Conservation (phyloP, 2,329 filamentous ascomycete genomes). For the Grosmannia penicillata region DNA sequence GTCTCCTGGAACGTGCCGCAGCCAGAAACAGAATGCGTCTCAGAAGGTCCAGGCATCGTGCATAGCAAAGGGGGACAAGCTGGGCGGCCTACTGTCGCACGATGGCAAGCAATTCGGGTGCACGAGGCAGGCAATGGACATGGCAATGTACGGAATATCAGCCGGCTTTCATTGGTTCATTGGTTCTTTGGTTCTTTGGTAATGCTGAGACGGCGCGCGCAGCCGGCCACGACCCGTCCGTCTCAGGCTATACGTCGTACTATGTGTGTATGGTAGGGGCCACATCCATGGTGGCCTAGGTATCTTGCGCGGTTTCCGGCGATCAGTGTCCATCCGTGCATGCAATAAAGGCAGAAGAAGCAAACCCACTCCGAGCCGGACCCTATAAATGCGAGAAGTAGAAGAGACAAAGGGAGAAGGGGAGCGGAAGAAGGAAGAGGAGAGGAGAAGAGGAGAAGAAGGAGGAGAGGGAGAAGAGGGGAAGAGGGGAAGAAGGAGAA, state of each 20-base stretch:
- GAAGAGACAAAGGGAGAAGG: conserved; percentile 1
- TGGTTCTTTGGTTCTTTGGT: too few relatives aligned
- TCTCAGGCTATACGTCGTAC: too few relatives aligned
- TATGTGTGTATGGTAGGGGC: too few relatives aligned
- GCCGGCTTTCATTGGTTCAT: too few relatives aligned
- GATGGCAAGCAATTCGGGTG: too few relatives aligned
- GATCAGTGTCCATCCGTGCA: neutral
- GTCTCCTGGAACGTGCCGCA: too few relatives aligned
- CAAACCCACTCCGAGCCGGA: neutral
- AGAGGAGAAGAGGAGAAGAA: neutral
- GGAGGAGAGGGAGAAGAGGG: too few relatives aligned
- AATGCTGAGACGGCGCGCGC: too few relatives aligned
- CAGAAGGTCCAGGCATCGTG: neutral
- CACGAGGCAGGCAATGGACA: too few relatives aligned
- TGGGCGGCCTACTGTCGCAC: neutral
- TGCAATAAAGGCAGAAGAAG: neutral
- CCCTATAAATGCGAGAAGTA: neutral
- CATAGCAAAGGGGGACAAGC: neutral
- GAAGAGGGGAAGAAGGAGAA: too few relatives aligned
- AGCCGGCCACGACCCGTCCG: too few relatives aligned
- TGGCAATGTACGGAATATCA: too few relatives aligned
- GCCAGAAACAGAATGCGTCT: neutral
- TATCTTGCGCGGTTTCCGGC: neutral
- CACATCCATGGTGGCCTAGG: neutral
- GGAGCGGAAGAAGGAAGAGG: neutral